Percentiles rank a stretch among this genome's conserved stretches.
Conservation (phyloP, 2,329 filamentous ascomycete species). For the Metarhizium rileyi region DNA sequence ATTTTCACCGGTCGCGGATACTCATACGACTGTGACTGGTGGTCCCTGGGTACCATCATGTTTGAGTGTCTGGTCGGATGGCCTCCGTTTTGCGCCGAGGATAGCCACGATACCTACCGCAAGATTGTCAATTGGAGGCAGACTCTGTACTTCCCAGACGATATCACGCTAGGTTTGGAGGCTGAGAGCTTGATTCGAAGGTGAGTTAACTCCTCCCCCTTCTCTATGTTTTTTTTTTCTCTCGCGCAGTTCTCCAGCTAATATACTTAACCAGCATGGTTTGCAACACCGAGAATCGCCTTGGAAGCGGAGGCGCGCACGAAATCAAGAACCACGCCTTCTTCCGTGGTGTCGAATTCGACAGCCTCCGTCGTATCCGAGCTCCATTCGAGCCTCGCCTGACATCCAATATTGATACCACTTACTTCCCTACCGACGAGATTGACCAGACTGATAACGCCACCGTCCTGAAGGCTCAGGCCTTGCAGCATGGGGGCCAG, state of each 20-base stretch:
- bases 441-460: slow-evolving; percentile 95
- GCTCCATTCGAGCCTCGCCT: slow-evolving; percentile 94
- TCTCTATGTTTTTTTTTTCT: no score
- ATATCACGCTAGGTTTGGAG: slow-evolving; percentile 78
- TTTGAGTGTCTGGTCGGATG: slow-evolving; percentile 98
- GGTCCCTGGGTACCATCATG: slow-evolving; percentile 98
- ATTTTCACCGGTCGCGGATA: slow-evolving; percentile 97
- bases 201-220: slow-evolving; percentile 37
- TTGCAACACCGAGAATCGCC: slow-evolving; percentile 84
- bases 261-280: slow-evolving; percentile 56
- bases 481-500: slow-evolving; percentile 54
- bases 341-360: slow-evolving; percentile 95
- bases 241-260: slow-evolving; percentile 6
- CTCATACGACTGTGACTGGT: slow-evolving; percentile 97
- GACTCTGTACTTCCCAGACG: slow-evolving; percentile 91
- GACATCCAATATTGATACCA: slow-evolving; percentile 87
- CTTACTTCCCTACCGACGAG: slow-evolving; percentile 98
- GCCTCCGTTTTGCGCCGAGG: slow-evolving; percentile 98
- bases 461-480: slow-evolving; percentile 76
- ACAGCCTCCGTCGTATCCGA: slow-evolving; percentile 81
- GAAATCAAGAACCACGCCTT: slow-evolving; percentile 93
- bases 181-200: slow-evolving; percentile 88
- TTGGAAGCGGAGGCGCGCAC: slow-evolving; percentile 75
- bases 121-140: slow-evolving; percentile 99
- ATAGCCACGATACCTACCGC: slow-evolving; percentile 93